Percentiles rank a stretch among this genome's conserved stretches.
phyloP scores from a whole-genome alignment of 257 asterid genomes.

The Ajuga chamaepitys region DNA sequence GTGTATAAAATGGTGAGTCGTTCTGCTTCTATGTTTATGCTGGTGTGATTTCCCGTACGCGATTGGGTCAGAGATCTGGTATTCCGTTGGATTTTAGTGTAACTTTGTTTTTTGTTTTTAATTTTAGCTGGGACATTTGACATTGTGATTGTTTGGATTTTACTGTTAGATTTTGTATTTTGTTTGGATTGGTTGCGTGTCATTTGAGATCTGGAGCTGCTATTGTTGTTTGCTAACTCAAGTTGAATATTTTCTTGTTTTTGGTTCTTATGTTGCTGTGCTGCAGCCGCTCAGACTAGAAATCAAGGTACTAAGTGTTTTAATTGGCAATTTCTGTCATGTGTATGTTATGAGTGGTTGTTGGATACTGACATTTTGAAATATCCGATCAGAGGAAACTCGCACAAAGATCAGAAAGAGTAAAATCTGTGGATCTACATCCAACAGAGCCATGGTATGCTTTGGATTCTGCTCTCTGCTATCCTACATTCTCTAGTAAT shows the following conservation, averaged over 20 bases:
- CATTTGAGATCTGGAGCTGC: constrained; percentile 29
- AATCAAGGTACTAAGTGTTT: constrained; percentile 37
- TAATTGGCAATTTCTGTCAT: not conserved
- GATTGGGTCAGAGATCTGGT: constrained; percentile 28
- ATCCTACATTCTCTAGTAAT: not conserved
- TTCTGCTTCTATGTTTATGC: constrained; percentile 4
- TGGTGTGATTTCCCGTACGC: constrained; percentile 15
- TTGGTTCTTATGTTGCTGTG: constrained; percentile 10
- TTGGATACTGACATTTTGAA: constrained; percentile 20
- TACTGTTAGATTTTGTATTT: constrained; percentile 9
- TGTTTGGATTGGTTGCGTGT: constrained; percentile 17
- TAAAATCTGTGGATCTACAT: constrained; percentile 62
- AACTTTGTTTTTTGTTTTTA: constrained; percentile 3
- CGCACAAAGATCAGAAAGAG: constrained; percentile 67
- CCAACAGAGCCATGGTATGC: constrained; percentile 69
- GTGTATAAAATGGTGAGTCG: constrained; percentile 36
- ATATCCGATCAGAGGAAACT: constrained; percentile 46
- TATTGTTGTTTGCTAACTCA: constrained; percentile 19
- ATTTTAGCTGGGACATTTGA: constrained; percentile 2
- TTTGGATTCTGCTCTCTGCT: not conserved
- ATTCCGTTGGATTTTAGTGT: not conserved
- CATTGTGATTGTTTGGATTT: constrained; percentile 16
- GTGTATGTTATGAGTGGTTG: constrained; percentile 14
- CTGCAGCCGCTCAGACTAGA: constrained; percentile 54
- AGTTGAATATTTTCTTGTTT: constrained; percentile 2